These are phyloP conservation scores for Cadophora sp. DNA, from an alignment of 2,329 filamentous ascomycete genomes.

Conservation along the genomic window DNA sequence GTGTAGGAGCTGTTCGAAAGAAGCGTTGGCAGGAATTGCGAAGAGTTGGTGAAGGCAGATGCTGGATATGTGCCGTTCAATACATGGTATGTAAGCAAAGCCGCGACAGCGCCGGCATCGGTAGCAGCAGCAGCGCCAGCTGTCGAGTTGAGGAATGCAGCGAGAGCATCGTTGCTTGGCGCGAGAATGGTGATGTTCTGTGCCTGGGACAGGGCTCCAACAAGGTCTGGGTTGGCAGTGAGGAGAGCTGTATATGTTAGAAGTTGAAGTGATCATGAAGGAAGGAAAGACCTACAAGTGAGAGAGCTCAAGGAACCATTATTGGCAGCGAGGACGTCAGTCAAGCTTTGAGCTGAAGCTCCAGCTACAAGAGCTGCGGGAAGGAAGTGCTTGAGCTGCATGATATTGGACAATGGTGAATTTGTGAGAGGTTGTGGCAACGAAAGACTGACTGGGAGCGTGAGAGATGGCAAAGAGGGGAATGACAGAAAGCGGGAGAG, in stretches of 20 bases:
- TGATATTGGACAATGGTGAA: conserved; percentile 9
- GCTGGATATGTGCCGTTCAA: conserved; percentile 40
- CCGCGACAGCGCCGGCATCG: conserved; percentile 46
- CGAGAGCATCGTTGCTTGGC: conserved; percentile 44
- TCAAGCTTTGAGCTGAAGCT: conserved; percentile 30
- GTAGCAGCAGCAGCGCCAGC: conserved; percentile 33
- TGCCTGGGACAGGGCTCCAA: conserved; percentile 48
- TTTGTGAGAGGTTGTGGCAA: not conserved
- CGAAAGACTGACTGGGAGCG: not conserved
- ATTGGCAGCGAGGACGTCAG: conserved; percentile 28
- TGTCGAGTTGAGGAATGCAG: conserved; percentile 41
- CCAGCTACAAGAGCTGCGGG: conserved; percentile 30
- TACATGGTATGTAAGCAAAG: conserved; percentile 44
- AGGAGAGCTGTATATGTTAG: conserved; percentile 46
- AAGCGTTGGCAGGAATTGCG: conserved; percentile 52
- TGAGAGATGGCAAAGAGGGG: not conserved
- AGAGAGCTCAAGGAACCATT: conserved; percentile 31
- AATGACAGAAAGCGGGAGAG: not conserved
- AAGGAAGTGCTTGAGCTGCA: conserved; percentile 34
- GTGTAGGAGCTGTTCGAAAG: conserved; percentile 51
- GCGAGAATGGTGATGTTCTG: conserved; percentile 59
- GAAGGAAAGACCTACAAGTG: conserved; percentile 21
- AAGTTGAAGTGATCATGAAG: not conserved
- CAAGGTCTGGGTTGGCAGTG: conserved; percentile 46
- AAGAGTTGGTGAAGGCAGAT: conserved; percentile 36